Evolutionary conservation across 1,284 basidiomycete species (phyloP), one percentile per base, ranked within the genome.

Genomic region (Cutaneotrichosporon mucoides): DNA sequence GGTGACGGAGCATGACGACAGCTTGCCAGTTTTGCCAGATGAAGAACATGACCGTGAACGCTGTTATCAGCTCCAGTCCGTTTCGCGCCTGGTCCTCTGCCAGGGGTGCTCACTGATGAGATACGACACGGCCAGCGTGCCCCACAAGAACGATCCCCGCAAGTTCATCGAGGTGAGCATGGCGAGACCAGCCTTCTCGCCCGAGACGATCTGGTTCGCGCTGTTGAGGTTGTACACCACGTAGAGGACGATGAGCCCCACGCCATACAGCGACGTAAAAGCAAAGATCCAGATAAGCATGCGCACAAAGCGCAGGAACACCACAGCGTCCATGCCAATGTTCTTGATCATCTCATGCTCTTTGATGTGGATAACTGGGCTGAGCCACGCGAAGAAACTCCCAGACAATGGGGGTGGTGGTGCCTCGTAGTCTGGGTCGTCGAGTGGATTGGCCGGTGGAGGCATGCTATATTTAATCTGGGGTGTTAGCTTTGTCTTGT

Each of bases 311-410:
- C 94, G 88, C 15, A 99, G 84, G 77, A 91, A 99, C 11, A 89
- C 84, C 53, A 92, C 88, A 0, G 94, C 95, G 74, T 99, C 96
- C 16, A 97, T 85, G 73, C 83, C 95, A 69, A 97, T 84, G 74
- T 94, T 92, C 66, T 90, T 86, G 37, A 98, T 82, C 47, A 98
- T 84, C 66, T 92, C 88, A 35, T 88, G 85, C 76, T 99, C 95
- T 68, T 88, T 88, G 36, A 88, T 87, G 63, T 86, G 84, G 53
- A 92, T 71, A 16, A 98, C 84, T 2, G 95, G 94, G 24, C 87
- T 86, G 1, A 98, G 80, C 95, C 94, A 95, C 56, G 89, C 89
- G 51, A 90, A 85, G 57, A 92, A 78, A 3, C 88, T 87, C 74
- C 89, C 86, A 58, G 87, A 88, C 72, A 93, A 88, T 44, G 84